phyloP scores from a whole-genome alignment of 1,139 yeast genomes.

The Lizanozyma gosingica region DNA sequence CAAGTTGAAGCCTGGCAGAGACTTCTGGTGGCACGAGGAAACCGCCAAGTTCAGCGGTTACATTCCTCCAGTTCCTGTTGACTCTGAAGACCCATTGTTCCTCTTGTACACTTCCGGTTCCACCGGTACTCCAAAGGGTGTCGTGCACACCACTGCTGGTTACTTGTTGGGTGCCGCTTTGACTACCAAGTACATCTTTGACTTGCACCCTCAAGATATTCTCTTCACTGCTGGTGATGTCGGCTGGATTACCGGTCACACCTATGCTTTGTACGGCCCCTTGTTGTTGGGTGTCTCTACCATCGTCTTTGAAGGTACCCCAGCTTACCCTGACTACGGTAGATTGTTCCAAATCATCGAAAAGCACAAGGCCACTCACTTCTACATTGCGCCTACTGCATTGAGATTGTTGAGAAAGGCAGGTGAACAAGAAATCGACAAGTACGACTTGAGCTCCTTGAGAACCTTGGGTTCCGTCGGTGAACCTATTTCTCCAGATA shows the following conservation, averaged over 20 bases:
- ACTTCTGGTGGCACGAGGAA: constrained; percentile 91
- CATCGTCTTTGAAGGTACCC: constrained; percentile 93
- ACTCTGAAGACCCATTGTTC: constrained; percentile 89
- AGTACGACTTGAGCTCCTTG: constrained; percentile 82
- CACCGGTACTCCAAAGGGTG: constrained; percentile 98
- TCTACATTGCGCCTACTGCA: constrained; percentile 98
- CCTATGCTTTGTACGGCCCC: constrained; percentile 94
- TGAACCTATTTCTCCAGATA: constrained; percentile 96
- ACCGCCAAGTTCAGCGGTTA: constrained; percentile 74
- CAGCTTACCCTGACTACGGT: constrained; percentile 94
- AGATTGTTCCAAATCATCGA: constrained; percentile 96
- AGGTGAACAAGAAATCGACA: constrained; percentile 75
- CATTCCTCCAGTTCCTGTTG: constrained; percentile 79
- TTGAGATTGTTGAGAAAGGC: constrained; percentile 90
- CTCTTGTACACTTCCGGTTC: constrained; percentile 93
- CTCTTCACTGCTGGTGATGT: constrained; percentile 97
- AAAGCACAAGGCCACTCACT: constrained; percentile 89
- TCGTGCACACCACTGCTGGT: constrained; percentile 92
- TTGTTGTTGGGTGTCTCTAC: constrained; percentile 83
- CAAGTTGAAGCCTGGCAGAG: constrained; percentile 74
- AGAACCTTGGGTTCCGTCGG: constrained; percentile 98
- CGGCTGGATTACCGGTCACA: constrained; percentile 99
- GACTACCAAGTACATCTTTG: constrained; percentile 90
- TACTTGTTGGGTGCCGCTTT: constrained; percentile 90
- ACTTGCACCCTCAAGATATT: constrained; percentile 79